phyloP scores from a whole-genome alignment of 441 rosid genomes.

The Pelargonium cotyledonis region DNA sequence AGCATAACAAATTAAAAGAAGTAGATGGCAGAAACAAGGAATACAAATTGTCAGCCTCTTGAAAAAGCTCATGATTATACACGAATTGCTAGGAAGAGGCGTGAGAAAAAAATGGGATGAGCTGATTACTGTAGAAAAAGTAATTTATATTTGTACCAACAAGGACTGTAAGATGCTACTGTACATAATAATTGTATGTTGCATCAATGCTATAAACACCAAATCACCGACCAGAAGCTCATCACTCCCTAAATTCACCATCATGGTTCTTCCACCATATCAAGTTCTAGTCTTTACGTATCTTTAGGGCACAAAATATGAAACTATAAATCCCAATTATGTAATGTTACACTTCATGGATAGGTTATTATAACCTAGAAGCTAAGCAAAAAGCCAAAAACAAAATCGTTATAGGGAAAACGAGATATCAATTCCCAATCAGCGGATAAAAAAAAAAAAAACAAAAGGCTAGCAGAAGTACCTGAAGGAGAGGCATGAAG shows the following conservation, averaged over 20 bases:
- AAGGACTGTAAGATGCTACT: background rate
- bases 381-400: background rate
- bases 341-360: background rate
- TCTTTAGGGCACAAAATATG: background rate
- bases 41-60: conserved; percentile 10
- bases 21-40: conserved; percentile 4
- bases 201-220: background rate
- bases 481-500: conserved; percentile 97
- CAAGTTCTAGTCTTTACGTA: background rate
- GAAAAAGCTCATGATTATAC: background rate
- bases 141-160: background rate
- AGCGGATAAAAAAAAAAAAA: background rate
- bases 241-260: background rate
- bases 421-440: background rate
- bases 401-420: no score
- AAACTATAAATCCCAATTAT: background rate
- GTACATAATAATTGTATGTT: background rate
- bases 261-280: background rate
- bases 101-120: background rate
- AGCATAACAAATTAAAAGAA: conserved; percentile 14
- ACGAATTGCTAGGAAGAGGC: background rate
- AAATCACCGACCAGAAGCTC: background rate
- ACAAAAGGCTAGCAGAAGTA: conserved; percentile 18
- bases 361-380: background rate
- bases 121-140: background rate